A percentile compares a stretch with the other conserved stretches of the same genome.
phyloP scores from a whole-genome alignment of 2,329 filamentous ascomycete species.

The Ciborinia camelliae region DNA sequence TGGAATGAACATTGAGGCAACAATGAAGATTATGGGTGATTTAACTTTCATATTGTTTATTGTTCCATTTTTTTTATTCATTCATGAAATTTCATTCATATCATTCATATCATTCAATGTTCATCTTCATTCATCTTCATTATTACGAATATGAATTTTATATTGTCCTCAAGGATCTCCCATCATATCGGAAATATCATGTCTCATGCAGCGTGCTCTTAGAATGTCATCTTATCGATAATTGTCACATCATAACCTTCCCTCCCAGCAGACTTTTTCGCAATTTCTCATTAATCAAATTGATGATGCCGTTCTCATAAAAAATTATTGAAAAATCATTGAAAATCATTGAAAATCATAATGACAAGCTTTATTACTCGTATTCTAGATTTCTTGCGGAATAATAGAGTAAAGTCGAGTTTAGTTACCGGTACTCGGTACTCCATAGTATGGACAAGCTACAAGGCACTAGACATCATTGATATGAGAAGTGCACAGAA shows the following conservation, averaged over 20 bases:
- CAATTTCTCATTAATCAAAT: conserved; percentile 1
- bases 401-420: background rate
- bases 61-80: conserved; percentile 11
- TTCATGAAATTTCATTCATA: background rate
- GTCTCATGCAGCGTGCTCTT: background rate
- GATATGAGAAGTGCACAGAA: no score
- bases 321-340: no score
- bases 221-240: background rate
- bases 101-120: no score
- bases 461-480: no score
- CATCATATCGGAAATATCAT: background rate
- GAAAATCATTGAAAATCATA: background rate
- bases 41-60: background rate
- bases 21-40: background rate
- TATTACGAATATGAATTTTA: background rate
- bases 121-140: no score
- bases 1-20: background rate
- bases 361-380: background rate
- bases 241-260: background rate
- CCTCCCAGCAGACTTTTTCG: background rate
- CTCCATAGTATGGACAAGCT: no score
- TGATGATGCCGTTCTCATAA: background rate
- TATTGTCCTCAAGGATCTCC: background rate
- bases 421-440: background rate
- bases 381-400: background rate